Percentiles rank a stretch among this genome's conserved stretches.
Conservation (phyloP, 495 filamentous ascomycete species). For the Aspergillus funiculosus region DNA sequence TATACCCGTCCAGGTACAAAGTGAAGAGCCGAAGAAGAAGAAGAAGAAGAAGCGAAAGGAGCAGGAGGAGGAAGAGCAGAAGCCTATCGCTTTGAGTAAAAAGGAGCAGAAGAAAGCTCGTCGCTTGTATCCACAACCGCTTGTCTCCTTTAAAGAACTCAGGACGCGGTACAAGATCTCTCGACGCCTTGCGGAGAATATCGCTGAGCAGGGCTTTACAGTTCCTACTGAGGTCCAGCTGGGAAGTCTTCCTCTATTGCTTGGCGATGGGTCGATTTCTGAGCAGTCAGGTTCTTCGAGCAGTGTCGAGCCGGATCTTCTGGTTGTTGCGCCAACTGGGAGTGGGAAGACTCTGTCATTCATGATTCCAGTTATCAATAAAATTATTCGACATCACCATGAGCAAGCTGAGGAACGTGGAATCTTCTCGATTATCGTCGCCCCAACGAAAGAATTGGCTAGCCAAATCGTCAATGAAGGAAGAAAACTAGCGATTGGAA, state of each 20-base stretch:
- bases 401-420: slow-evolving; percentile 43
- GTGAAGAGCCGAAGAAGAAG: slow-evolving; percentile 50
- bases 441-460: slow-evolving; percentile 88
- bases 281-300: slow-evolving; percentile 15
- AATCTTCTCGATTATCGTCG: slow-evolving; percentile 64
- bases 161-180: slow-evolving; percentile 63
- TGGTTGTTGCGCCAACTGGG: slow-evolving; percentile 88
- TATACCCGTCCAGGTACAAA: slow-evolving; percentile 28
- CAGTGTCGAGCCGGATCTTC: slow-evolving; percentile 55
- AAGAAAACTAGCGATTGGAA: slow-evolving; percentile 69
- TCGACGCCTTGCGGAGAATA: slow-evolving; percentile 64
- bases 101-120: slow-evolving; percentile 48
- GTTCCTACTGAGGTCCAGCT: slow-evolving; percentile 93
- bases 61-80: slow-evolving; percentile 37
- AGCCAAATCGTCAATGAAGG: slow-evolving; percentile 91
- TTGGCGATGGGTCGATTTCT: slow-evolving; percentile 37
- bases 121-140: slow-evolving; percentile 65
- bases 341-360: slow-evolving; percentile 97
- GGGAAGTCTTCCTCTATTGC: slow-evolving; percentile 70
- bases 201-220: slow-evolving; percentile 75
- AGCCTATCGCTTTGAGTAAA: slow-evolving; percentile 36
- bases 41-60: slow-evolving; percentile 48
- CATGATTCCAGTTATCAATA: slow-evolving; percentile 76
- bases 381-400: slow-evolving; percentile 53
- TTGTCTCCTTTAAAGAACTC: slow-evolving; percentile 71